Base-by-base conservation (phyloP, 495 filamentous ascomycete species). In the Daldinia caldariorum region DNA sequence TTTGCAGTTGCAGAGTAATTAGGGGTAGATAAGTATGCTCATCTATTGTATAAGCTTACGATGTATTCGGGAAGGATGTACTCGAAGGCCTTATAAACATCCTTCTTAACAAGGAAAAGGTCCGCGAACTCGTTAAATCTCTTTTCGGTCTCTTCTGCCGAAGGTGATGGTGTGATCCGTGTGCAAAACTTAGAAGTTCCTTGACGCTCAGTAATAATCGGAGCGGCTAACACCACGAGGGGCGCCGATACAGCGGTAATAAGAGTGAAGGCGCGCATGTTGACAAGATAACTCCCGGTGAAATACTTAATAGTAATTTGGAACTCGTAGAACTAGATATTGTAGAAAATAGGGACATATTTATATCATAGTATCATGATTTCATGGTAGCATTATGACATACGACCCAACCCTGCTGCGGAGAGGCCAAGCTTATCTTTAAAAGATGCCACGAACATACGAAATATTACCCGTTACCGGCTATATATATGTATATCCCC, bases 51-150 rank as follows among this genome's bases (percentile, higher is more conserved):
- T 32, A 32, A 38, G 65, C 74, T 13, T 73, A 80, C 79, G 16
- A 80, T 80, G 53, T 81, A 81, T 8, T 74, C 77, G 7, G 71
- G 63, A 10, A 61, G 63, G 55, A 81, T 80, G 55, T 75, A 80
- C 37, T 74, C 70, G 56, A 80, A 81, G 9, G 79, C 79, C 61
- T 71, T 68, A 13, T 75, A 71, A 13, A 81, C 70, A 38, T 77
- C 80, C 65, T 80, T 80, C 43, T 68, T 63, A n/a, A 71, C 65
- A 1, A 81, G 69, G 66, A 81, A 81, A 10, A 69, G 70, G 9
- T 79, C 43, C 0, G 77, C 78, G 39, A 81, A 81, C 9, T 70
- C 66, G 31, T 76, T 64, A 47, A 77, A 77, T 13, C 79, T 63
- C 6, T 58, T 67, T 26, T 76, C 66, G 0, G 70, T 68, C 59